phyloP scores from a whole-genome alignment of 495 filamentous ascomycete species.

The Tuber calosporum region DNA sequence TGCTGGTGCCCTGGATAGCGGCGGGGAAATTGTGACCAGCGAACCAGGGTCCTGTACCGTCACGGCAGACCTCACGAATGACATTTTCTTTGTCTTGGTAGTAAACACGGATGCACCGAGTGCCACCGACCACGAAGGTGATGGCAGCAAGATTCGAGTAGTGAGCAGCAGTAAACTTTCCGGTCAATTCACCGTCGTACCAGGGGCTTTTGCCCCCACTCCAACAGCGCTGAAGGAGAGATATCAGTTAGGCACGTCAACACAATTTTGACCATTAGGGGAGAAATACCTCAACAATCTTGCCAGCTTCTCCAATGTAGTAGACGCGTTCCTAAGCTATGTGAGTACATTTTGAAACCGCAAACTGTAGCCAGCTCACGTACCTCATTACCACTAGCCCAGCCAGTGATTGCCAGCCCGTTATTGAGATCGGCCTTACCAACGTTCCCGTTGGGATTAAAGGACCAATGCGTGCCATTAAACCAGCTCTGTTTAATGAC shows the following conservation, averaged over 20 bases:
- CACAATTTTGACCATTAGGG: neutral
- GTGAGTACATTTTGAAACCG: too few relatives aligned
- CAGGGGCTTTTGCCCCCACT: constrained; percentile 8
- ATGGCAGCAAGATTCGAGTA: constrained; percentile 20
- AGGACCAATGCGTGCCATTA: too few relatives aligned
- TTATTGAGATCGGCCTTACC: too few relatives aligned
- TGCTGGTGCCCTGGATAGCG: constrained; percentile 10
- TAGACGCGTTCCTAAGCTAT: constrained; percentile 23
- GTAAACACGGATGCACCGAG: constrained; percentile 19
- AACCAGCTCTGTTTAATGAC: too few relatives aligned
- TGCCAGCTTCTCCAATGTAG: neutral
- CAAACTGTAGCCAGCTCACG: too few relatives aligned
- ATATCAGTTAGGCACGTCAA: neutral
- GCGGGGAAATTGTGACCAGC: constrained; percentile 9
- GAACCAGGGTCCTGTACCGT: constrained; percentile 11
- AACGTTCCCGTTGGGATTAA: too few relatives aligned
- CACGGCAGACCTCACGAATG: constrained; percentile 11
- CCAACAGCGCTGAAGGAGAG: constrained; percentile 5
- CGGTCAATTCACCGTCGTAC: constrained; percentile 18
- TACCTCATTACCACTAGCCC: too few relatives aligned
- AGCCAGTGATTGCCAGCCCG: too few relatives aligned
- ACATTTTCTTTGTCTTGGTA: constrained; percentile 19
- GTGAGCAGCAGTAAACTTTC: constrained; percentile 10
- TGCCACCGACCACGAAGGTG: neutral
- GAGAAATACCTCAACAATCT: constrained; percentile 22